Evolutionary conservation across 2,329 filamentous ascomycete species (phyloP).

Genomic region (Scytalidium sp.): DNA sequence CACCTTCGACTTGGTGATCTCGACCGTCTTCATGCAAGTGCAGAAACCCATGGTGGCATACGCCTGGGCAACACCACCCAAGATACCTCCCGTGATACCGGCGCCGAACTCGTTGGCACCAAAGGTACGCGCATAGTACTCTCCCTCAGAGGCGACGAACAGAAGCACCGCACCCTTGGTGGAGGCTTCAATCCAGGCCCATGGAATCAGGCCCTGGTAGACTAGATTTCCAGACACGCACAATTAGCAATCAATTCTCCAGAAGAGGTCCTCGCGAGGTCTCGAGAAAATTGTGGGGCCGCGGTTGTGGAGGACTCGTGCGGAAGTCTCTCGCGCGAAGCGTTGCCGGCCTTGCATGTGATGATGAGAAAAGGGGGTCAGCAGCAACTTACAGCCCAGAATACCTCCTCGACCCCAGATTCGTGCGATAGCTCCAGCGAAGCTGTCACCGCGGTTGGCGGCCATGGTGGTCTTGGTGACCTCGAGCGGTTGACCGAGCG

Average conservation of each 20-base stretch:
- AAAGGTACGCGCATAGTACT: conserved; percentile 83
- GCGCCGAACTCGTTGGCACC: conserved; percentile 84
- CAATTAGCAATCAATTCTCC: conserved; percentile 20
- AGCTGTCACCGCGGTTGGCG: conserved; percentile 87
- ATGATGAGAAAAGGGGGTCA: neutral
- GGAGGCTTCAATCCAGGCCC: conserved; percentile 99
- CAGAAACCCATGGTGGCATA: conserved; percentile 99
- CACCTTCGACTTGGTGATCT: conserved; percentile 98
- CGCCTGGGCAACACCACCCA: conserved; percentile 92
- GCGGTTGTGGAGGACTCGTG: conserved; percentile 1
- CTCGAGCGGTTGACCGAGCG: conserved; percentile 78
- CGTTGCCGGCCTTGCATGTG: neutral
- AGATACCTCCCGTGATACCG: conserved; percentile 88
- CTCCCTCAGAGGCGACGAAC: conserved; percentile 97
- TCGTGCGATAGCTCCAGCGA: conserved; percentile 74
- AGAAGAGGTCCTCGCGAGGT: no score
- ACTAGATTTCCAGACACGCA: conserved; percentile 50
- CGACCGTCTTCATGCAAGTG: conserved; percentile 99
- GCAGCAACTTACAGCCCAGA: conserved; percentile 76
- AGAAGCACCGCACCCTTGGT: conserved; percentile 99
- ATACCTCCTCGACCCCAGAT: conserved; percentile 94
- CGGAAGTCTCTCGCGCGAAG: neutral
- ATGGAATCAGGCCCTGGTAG: conserved; percentile 99
- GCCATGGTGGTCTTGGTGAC: conserved; percentile 99
- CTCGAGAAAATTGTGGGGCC: no score